Evolutionary conservation across 805 yeast genomes (phyloP).

Genomic region (Yueomyces sp.): DNA sequence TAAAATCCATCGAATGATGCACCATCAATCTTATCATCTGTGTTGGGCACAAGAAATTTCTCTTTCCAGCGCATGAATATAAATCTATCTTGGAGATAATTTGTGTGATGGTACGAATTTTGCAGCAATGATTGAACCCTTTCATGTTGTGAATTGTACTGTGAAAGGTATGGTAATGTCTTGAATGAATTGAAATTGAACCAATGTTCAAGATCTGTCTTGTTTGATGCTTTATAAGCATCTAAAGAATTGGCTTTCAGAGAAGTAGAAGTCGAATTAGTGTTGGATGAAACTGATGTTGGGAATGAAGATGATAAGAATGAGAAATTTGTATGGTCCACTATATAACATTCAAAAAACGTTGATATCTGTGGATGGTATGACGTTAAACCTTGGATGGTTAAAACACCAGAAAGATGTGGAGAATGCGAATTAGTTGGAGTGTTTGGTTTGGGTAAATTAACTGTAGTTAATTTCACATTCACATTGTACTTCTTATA

Average conservation of each 20-base stretch:
- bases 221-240: neutral
- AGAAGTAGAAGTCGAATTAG: conserved; percentile 38
- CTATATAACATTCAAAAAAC: conserved; percentile 40
- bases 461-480: conserved; percentile 46
- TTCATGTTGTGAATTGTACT: neutral
- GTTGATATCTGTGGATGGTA: conserved; percentile 62
- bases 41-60: conserved; percentile 55
- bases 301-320: conserved; percentile 18
- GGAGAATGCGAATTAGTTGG: conserved; percentile 18
- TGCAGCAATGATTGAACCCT: neutral
- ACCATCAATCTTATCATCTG: conserved; percentile 28
- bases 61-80: conserved; percentile 95
- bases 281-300: conserved; percentile 10
- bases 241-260: conserved; percentile 25
- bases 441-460: conserved; percentile 22
- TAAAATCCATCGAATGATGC: conserved; percentile 92
- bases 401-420: conserved; percentile 46
- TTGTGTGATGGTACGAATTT: neutral
- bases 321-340: conserved; percentile 8
- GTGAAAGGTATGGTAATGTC: conserved; percentile 1
- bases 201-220: conserved; percentile 56
- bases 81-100: conserved; percentile 30
- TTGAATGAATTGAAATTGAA: conserved; percentile 39
- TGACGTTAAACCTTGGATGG: conserved; percentile 55
- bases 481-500: conserved; percentile 33